Base-by-base conservation (phyloP, 192 early-diverging fungal genomes). In the Dissophora ornata region DNA sequence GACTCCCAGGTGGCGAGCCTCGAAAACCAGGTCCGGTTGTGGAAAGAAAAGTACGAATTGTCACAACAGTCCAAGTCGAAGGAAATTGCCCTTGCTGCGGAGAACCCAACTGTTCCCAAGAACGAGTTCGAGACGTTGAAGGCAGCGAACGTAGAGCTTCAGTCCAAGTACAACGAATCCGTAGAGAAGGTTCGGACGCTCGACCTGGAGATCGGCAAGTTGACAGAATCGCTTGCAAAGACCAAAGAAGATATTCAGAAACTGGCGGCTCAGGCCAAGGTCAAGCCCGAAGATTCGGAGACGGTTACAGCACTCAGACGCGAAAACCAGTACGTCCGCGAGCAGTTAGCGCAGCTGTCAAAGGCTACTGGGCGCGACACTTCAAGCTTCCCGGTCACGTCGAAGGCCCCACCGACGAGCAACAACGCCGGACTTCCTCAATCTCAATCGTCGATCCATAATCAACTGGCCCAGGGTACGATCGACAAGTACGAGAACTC, bases 31-130 rank as follows among this genome's bases (percentile, higher is more conserved):
- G 73, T 90, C 50, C 68, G 82, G n/a, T 68, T 60, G 48, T 93
- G 88, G 92, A 89, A 84, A 79, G 91, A 95, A 40, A 90, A 86
- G 67, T 89, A 90, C 69, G 86, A 87, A 46, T 67, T 61, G 62
- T 77, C 63, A 77, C 73, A 77, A 67, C 73, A 77, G 57, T 62
- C 65, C 73, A 77, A 62, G 48, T 67, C 65, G 52, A 88, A 88
- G 61, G 82, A 84, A 50, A 89, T 90, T 41, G 58, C 82, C 32
- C 82, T 71, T 40, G 62, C 71, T 62, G 64, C 87, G 26, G 75
- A 87, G 67, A 83, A 82, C 51, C 77, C 84, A 6, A 85, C 85
- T 33, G 89, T 89, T 42, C 69, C 90, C 45, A 82, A 87, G 55
- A 80, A 78, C 62, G 87, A 92, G 71, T 86, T 86, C 54, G 80